These are phyloP conservation scores for Sclerotinia glacialis DNA, from an alignment of 2,329 filamentous ascomycete species.

Conservation along the genomic window DNA sequence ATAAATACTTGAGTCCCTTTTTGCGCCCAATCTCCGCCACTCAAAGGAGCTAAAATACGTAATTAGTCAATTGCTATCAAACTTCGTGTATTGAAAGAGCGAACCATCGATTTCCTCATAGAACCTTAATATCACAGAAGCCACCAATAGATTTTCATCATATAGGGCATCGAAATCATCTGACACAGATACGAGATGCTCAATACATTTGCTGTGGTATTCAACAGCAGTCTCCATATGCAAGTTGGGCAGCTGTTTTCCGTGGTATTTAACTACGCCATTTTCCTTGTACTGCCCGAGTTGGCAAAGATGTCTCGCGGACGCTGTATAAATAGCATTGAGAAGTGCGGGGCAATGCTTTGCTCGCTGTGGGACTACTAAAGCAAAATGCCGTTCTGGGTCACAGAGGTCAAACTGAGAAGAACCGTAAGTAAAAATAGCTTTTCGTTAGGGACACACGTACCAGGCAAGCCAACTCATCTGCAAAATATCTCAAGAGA, in stretches of 20 bases:
- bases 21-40: conserved; percentile 29
- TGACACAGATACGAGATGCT: conserved; percentile 42
- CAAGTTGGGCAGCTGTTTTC: conserved; percentile 35
- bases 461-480: conserved; percentile 35
- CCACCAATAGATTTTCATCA: conserved; percentile 43
- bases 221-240: conserved; percentile 41
- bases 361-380: conserved; percentile 44
- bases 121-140: conserved; percentile 41
- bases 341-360: conserved; percentile 42
- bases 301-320: conserved; percentile 42
- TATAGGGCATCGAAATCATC: conserved; percentile 41
- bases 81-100: neutral
- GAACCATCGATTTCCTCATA: conserved; percentile 45
- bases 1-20: conserved; percentile 32
- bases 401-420: conserved; percentile 45
- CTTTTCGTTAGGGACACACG: conserved; percentile 8
- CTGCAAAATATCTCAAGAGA: conserved; percentile 33
- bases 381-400: conserved; percentile 43
- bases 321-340: conserved; percentile 39
- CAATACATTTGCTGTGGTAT: conserved; percentile 45
- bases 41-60: conserved; percentile 26
- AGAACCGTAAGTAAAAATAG: neutral
- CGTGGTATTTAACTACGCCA: conserved; percentile 31
- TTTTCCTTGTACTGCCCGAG: conserved; percentile 33
- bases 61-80: neutral